Percentiles rank a stretch among this genome's conserved stretches.
Evolutionary conservation across 495 filamentous ascomycete genomes (phyloP).

Genomic region (Annulohypoxylon stygium): DNA sequence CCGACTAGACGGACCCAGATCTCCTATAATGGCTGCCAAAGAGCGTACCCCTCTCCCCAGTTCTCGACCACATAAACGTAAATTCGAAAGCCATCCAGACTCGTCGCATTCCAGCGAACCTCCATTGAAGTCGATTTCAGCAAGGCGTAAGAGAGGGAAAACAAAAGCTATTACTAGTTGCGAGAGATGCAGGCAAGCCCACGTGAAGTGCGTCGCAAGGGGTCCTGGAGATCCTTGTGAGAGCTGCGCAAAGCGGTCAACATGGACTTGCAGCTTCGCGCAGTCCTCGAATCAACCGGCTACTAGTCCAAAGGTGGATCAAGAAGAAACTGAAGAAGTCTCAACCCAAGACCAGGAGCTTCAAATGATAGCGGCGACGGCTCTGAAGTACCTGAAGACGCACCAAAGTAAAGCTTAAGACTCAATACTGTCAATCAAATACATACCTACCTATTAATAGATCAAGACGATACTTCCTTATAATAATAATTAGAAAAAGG

Average conservation of each 20-base stretch:
- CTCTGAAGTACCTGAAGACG: conserved; percentile 20
- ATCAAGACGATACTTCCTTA: no score
- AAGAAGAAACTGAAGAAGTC: not conserved
- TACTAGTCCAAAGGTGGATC: not conserved
- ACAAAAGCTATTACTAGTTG: conserved; percentile 42
- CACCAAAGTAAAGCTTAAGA: not conserved
- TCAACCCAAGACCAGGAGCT: not conserved
- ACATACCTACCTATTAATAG: no score
- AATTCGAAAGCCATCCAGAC: not conserved
- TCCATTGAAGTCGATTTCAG: not conserved
- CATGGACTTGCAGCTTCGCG: conserved; percentile 33
- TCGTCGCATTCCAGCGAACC: not conserved
- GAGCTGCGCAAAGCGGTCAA: conserved; percentile 38
- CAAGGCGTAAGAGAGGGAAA: conserved; percentile 29
- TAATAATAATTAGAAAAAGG: no score
- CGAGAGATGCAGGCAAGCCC: conserved; percentile 39
- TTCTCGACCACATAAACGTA: conserved; percentile 6
- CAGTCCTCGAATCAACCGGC: not conserved
- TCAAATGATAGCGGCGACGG: conserved; percentile 24
- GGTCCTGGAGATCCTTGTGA: conserved; percentile 31
- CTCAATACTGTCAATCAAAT: no score
- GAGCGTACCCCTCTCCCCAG: conserved; percentile 34
- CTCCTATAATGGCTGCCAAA: conserved; percentile 5
- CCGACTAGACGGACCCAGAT: not conserved
- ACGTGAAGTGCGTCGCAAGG: conserved; percentile 38